Evolutionary conservation across 2,329 filamentous ascomycete genomes (phyloP), one percentile per base, ranked within the genome.

Genomic region (Periconia sp.): DNA sequence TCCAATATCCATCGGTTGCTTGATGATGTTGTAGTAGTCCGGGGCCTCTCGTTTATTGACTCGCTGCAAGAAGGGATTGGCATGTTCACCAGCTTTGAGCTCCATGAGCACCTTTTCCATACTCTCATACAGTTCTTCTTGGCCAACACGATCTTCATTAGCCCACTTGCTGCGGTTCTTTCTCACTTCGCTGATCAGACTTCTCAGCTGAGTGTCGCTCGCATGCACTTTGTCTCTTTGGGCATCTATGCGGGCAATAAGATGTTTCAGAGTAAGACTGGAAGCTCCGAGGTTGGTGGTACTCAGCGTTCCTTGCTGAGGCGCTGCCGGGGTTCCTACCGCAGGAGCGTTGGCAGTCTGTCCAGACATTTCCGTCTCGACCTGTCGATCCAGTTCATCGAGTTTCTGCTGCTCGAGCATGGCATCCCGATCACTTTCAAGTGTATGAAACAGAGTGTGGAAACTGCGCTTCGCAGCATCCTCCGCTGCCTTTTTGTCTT

Each of bases 101-200:
- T 97, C 93, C 68, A 92, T 96, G 67, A 99, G 81, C 49, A 99
- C 94, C 77, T 97, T 97, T 73, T 99, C 94, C 14, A 94, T 82
- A 11, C 94, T 91, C 77, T 99, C 94, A 71, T 99, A 99, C 6
- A 99, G 82, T 75, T 99, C 94, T 74, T 99, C 94, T 75, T 99
- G 94, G 55, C 94, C 93, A 57, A 99, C 89, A 63, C 95, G 94
- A 64, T 99, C 94, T 74, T 97, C 94, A 72, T 90, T 97, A 3
- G 94, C 93, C 94, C 94, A 99, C 77, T 99, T 99, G 75, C 93
- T 97, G 66, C 94, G 84, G 65, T 97, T 97, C 75, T 97, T 99
- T 59, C 94, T 86, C 17, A 99, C 94, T 74, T 99, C 94, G 65
- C 94, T 97, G 84, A 99, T 96, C 54, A 99, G 79, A 47, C 89